phyloP scores from a whole-genome alignment of 2,329 filamentous ascomycete species.

The Aspergillus ruber region DNA sequence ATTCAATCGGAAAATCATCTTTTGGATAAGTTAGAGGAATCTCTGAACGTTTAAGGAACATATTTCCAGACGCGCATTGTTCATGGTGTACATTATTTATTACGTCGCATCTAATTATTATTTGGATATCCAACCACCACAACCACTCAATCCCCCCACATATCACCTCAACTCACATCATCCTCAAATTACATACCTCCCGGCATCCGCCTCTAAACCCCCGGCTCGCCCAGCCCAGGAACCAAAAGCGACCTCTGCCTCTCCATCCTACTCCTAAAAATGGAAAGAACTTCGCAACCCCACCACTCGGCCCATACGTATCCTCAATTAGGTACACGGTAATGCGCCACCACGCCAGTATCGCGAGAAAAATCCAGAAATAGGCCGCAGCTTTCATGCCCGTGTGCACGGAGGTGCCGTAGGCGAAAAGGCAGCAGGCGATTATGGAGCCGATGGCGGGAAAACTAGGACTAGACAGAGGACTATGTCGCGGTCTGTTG shows the following conservation, averaged over 20 bases:
- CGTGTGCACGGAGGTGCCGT: not conserved
- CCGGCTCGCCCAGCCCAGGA: not conserved
- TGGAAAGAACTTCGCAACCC: not conserved
- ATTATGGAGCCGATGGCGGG: not conserved
- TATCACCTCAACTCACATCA: not conserved
- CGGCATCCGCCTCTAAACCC: not conserved
- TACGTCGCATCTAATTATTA: not conserved
- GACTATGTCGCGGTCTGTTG: not conserved
- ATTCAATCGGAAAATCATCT: slow-evolving; percentile 17
- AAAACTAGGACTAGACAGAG: not conserved
- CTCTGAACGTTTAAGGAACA: slow-evolving; percentile 5
- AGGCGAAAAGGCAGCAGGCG: not conserved
- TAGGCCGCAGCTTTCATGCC: not conserved
- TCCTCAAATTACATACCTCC: not conserved
- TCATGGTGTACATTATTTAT: not conserved
- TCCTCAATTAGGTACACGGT: not conserved
- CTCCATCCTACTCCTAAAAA: not conserved
- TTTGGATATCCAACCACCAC: not conserved
- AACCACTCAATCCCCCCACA: not conserved
- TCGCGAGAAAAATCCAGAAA: not conserved
- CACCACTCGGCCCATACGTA: not conserved
- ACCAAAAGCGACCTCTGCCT: not conserved
- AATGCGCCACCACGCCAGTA: not conserved
- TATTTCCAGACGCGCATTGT: not conserved
- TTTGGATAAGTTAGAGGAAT: slow-evolving; percentile 20